Evolutionary conservation across 2,329 filamentous ascomycete species (phyloP), one percentile per base, ranked within the genome.

Genomic region (Talaromyces sp.): DNA sequence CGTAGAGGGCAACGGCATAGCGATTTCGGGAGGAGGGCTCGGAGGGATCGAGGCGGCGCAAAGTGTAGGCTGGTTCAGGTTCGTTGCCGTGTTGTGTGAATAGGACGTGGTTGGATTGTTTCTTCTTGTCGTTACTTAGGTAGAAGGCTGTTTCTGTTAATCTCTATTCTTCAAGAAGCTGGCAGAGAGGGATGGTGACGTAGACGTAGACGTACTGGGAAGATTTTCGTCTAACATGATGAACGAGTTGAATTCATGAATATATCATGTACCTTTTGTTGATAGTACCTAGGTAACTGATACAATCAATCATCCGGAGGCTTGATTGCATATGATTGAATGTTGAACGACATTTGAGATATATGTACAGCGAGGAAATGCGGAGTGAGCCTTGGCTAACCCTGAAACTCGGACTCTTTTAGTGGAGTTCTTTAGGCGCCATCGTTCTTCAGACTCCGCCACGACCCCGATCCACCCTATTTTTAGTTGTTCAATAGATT

Each of bases 191-290:
- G 31, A 17, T 45, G 22, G 45, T 43, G 56, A 31, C 17, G 8
- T 27, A 58, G 56, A 31, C 17, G 8, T 27, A 58, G 54, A 61
- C 68, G 5, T 67, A 84, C 82, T 91, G 62, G 92, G 92, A 19
- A 96, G 86, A 77, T 93, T 95, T 76, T 94, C 91, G 87, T 96
- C 92, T 73, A 95, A 85, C 92, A 96, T 96, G 19, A 61, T 70
- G 60, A 49, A 13, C n/a, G 49, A 29, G 6, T 17, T 11, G 49
- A 22, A 5, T 7, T 56, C 53, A 38, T 17, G 31, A 31, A 15
- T 38, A n/a, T n/a, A 11, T 53, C 49, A 29, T 29, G n/a, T 29
- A 51, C 15, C 15, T 31, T 1, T n/a, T 31, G 49, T n/a, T 36
- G 7, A 11, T 2, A 13, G 10, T n/a, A 11, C 5, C 53, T 11